Base-by-base conservation (phyloP, 768 basidiomycete species). In the Brasilioporus rufonigricans region DNA sequence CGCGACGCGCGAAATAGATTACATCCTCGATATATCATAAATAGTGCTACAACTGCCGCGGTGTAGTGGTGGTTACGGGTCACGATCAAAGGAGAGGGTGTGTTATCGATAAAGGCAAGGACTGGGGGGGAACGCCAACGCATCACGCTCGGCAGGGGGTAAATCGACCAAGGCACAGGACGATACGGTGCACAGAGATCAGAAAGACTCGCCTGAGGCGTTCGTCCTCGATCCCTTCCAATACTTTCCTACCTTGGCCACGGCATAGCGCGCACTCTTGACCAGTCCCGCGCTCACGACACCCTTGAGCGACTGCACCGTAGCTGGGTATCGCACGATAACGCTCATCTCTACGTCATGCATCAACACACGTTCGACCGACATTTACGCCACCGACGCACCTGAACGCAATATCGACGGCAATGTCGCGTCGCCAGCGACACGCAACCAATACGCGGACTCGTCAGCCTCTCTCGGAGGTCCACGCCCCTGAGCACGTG, bases 201-300 rank as follows among this genome's bases (percentile, higher is more conserved):
- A 60, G 16, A 35, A 58, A 21, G 62, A 57, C 32, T 13, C 36
- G 14, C 35, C 27, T 8, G 31, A 8, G 2, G 23, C n/a, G 4
- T 31, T 23, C 48, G 33, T 39, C 50, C 16, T 52, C 32, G 61
- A 52, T 19, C 75, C 72, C 49, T 68, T 70, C 83, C 89, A 89
- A 89, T 93, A 97, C 72, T 98, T 98, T 35, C 80, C 71, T 19
- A 95, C 74, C 75, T 98, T 98, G 44, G 86, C 83, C 24, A 78
- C 60, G 43, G 81, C 75, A 63, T 98, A 98, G 40, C 81, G 81
- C 6, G 85, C 53, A 66, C 90, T 91, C 79, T 93, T 94, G 45
- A 79, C 76, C 11, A 89, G 58, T 5, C 94, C 94, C 10, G 91
- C 89, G 53, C 86, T 93, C 19, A 89, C 80, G 45, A 98, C 66